These are phyloP conservation scores for Pseudoneurospora amorphoporcata DNA, from an alignment of 495 filamentous ascomycete species.

Conservation along the genomic window DNA sequence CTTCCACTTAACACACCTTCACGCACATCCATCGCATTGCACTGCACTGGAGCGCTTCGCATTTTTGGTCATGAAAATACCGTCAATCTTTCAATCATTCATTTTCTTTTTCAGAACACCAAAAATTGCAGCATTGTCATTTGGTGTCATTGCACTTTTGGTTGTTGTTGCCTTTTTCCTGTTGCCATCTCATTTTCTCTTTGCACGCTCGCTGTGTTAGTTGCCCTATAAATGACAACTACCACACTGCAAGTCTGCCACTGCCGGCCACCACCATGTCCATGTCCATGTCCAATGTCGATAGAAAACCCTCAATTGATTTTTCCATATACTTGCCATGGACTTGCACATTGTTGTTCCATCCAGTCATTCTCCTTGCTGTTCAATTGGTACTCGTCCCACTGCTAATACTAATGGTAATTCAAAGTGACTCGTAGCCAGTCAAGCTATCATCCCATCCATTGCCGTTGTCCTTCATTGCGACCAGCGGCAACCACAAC, in stretches of 20 bases:
- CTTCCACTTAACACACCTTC: neutral
- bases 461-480: neutral
- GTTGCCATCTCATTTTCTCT: neutral
- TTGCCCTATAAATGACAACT: neutral
- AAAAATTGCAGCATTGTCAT: neutral
- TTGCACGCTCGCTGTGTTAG: neutral
- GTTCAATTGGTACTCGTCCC: neutral
- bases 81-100: neutral
- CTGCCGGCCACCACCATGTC: neutral
- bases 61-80: neutral
- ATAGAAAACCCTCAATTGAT: neutral
- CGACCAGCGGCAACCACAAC: neutral
- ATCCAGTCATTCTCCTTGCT: neutral
- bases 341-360: neutral
- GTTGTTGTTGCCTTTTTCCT: neutral
- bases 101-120: neutral
- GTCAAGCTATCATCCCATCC: neutral
- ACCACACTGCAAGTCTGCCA: neutral
- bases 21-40: neutral
- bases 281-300: neutral
- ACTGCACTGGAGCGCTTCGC: neutral
- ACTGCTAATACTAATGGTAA: conserved; percentile 17
- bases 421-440: conserved; percentile 4
- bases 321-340: neutral
- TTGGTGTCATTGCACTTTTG: neutral